Conservation (phyloP, 257 asterid genomes). For the Salvia rosmarinus region DNA sequence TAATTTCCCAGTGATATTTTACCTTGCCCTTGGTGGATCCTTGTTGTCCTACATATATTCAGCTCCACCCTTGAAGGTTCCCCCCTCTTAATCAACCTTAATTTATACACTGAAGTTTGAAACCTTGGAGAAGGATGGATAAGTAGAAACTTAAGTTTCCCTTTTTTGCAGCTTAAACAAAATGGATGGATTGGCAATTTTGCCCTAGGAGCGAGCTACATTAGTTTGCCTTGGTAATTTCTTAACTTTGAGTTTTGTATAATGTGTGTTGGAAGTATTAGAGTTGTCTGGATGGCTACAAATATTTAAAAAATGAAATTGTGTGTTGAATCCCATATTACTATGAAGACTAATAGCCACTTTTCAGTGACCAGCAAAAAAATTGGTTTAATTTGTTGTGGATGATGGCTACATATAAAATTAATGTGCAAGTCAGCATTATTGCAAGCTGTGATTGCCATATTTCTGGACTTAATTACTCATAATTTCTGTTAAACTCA, state of each 20-base stretch:
- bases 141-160: conserved; percentile 17
- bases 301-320: conserved; percentile 3
- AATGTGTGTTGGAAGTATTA: conserved; percentile 19
- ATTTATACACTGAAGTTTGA: conserved; percentile 19
- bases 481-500: neutral
- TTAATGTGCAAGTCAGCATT: neutral
- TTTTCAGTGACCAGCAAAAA: conserved; percentile 22
- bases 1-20: conserved; percentile 74
- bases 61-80: conserved; percentile 96
- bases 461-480: conserved; percentile 7
- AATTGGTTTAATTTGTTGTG: conserved; percentile 5
- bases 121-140: neutral
- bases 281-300: conserved; percentile 12
- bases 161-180: conserved; percentile 81
- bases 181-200: conserved; percentile 99
- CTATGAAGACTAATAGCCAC: conserved; percentile 12
- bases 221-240: conserved; percentile 88
- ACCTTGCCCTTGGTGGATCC: conserved; percentile 95
- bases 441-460: neutral
- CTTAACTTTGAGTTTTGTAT: conserved; percentile 28
- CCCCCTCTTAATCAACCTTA: conserved; percentile 25
- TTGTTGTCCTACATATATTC: conserved; percentile 93
- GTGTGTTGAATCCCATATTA: neutral
- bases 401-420: conserved; percentile 6
- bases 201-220: conserved; percentile 96